Base-by-base conservation (phyloP, 2,329 filamentous ascomycete species). In the Davidsoniella neocaledoniae region DNA sequence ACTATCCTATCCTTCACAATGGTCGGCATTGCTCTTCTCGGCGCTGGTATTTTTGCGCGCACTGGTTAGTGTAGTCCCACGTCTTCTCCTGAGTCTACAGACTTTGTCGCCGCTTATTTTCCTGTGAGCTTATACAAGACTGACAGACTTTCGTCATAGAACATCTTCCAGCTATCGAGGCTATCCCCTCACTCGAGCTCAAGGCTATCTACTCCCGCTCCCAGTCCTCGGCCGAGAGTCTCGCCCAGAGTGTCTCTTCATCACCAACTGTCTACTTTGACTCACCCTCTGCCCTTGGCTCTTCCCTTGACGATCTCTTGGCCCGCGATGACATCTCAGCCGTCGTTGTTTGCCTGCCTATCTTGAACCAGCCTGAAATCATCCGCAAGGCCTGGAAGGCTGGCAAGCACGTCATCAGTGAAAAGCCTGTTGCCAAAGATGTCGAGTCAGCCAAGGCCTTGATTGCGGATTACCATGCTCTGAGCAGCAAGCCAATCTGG, bases 381-480 rank as follows among this genome's bases (percentile, higher is more conserved):
- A 73, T 83, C 57, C 67, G 73, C 54, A 68, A 70, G 54, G 76
- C 75, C 0, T 64, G 83, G 16, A 59, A 63, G n/a, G 78, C 77
- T 1, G 77, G 78, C 23, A 85, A 84, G 62, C 78, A 83, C 58
- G 79, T 84, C 6, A 66, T 84, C 2, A 74, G 74, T 14, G 81
- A 84, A 64, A 84, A 84, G 64, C 80, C 81, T 33, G 68, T 83
- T 39, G 79, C 75, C 2, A 72, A 74, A 55, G 75, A 81, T 55
- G 63, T 80, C 7, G 64, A 67, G 1, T 57, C 60, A 1, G 70
- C 63, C 14, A 56, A 62, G 54, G 58, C 62, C 51, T 64, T 73
- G 7, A 63, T 73, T 39, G 61, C 58, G 4, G 63, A 58, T 54
- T 61, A 62, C 53, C 53, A 52, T 29, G 58, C 58, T 10, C 46